Percentiles rank a stretch among this genome's conserved stretches.
Evolutionary conservation across 192 early-diverging fungal species (phyloP).

Genomic region (Lobosporangium transversale): DNA sequence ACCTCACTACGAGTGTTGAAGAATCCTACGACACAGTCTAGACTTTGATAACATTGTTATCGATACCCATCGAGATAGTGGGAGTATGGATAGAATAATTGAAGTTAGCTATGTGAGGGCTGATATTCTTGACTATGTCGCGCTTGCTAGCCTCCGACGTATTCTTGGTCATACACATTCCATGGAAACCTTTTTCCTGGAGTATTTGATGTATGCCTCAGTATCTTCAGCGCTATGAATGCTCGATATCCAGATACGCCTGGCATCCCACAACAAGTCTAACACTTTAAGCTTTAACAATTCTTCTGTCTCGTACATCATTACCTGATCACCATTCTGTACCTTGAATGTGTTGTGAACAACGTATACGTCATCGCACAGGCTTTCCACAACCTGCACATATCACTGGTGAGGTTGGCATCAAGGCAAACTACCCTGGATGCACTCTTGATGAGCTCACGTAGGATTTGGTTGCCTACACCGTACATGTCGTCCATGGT

Average conservation of each 20-base stretch:
- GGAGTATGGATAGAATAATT: conserved; percentile 26
- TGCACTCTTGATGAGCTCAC: conserved; percentile 4
- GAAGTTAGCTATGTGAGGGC: conserved; percentile 7
- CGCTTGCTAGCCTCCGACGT: conserved; percentile 1
- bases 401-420: conserved; percentile 12
- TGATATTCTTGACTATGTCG: conserved; percentile 20
- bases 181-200: conserved; percentile 4
- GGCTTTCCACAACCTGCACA: conserved; percentile 8
- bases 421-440: conserved; percentile 23
- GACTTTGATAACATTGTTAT: conserved; percentile 13
- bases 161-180: conserved; percentile 11
- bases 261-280: not conserved
- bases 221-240: conserved; percentile 7
- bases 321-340: conserved; percentile 15
- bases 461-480: not conserved
- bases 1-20: conserved; percentile 17
- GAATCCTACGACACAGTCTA: conserved; percentile 20
- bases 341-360: conserved; percentile 22
- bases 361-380: conserved; percentile 11
- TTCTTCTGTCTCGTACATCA: conserved; percentile 9
- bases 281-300: not conserved
- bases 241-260: conserved; percentile 19
- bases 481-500: conserved; percentile 17
- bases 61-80: conserved; percentile 12
- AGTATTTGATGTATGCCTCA: conserved; percentile 17